Evolutionary conservation across 768 basidiomycete genomes (phyloP).

Genomic region (Suillus subaureus): DNA sequence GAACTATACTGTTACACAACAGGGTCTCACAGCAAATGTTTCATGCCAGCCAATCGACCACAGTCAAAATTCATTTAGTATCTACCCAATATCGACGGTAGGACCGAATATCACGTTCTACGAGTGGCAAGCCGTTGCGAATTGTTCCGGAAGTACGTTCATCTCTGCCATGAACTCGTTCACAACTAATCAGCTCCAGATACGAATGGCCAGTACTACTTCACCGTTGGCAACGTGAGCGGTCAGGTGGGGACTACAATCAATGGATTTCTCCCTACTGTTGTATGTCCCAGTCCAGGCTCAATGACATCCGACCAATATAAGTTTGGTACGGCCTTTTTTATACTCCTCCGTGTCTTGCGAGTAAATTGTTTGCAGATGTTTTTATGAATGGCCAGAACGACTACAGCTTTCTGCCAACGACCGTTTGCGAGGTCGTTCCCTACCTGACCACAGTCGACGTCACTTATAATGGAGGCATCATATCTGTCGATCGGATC

Average conservation of each 20-base stretch:
- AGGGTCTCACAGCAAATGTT: conserved; percentile 23
- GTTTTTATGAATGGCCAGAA: conserved; percentile 4
- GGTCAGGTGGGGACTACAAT: no score
- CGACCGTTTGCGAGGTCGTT: conserved; percentile 13
- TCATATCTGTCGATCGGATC: not conserved
- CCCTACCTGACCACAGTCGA: conserved; percentile 15
- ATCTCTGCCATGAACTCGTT: not conserved
- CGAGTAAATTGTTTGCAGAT: conserved; percentile 2
- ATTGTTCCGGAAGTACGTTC: conserved; percentile 1
- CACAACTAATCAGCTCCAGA: not conserved
- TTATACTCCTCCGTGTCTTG: not conserved
- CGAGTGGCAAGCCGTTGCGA: no score
- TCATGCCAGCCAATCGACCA: conserved; percentile 6
- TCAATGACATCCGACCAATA: not conserved
- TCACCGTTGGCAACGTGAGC: not conserved
- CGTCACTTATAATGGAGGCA: conserved; percentile 15
- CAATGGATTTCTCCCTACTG: conserved; percentile 10
- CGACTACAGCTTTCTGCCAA: conserved; percentile 18
- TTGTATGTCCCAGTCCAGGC: conserved; percentile 7
- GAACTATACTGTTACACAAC: conserved; percentile 16
- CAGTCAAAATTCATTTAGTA: not conserved
- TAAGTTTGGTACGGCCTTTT: conserved; percentile 5
- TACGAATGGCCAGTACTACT: not conserved
- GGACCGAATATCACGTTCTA: no score
- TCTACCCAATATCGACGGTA: not conserved